Percentiles rank a stretch among this genome's conserved stretches.
phyloP scores from a whole-genome alignment of 805 yeast genomes.

The Peterozyma xylosa region DNA sequence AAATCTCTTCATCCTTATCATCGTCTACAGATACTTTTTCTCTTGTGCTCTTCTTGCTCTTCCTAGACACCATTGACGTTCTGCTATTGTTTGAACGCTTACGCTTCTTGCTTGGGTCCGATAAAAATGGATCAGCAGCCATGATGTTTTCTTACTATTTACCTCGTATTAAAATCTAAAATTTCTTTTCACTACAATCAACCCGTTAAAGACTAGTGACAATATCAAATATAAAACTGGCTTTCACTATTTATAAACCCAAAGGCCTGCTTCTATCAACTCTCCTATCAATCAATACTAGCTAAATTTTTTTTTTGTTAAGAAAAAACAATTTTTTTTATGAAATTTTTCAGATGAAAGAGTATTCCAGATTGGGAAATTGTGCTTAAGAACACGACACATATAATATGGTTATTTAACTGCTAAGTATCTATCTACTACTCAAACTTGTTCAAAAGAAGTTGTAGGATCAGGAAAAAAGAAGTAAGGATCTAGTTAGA shows the following conservation, averaged over 20 bases:
- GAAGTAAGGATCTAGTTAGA: too few relatives aligned
- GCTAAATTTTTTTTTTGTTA: conserved; percentile 2
- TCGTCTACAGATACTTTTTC: conserved; percentile 14
- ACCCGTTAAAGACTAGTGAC: not conserved
- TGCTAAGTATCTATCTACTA: too few relatives aligned
- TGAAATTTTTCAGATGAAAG: too few relatives aligned
- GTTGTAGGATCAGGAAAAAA: too few relatives aligned
- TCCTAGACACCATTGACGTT: conserved; percentile 10
- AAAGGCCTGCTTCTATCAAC: not conserved
- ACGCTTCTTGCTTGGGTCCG: conserved; percentile 50
- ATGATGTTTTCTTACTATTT: conserved; percentile 15
- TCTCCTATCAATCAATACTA: not conserved
- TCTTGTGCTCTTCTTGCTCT: conserved; percentile 9
- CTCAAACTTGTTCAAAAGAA: too few relatives aligned
- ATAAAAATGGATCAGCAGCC: conserved; percentile 58
- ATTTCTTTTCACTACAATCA: not conserved
- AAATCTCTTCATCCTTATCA: conserved; percentile 46
- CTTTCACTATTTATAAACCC: too few relatives aligned
- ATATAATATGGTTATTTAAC: too few relatives aligned
- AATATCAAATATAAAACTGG: too few relatives aligned
- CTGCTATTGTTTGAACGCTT: conserved; percentile 25
- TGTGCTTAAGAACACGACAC: too few relatives aligned
- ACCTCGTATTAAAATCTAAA: not conserved
- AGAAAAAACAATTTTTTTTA: not conserved
- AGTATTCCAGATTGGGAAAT: too few relatives aligned